These are phyloP conservation scores for Leccinum truebloodii DNA, from an alignment of 768 basidiomycete species.

Conservation along the genomic window DNA sequence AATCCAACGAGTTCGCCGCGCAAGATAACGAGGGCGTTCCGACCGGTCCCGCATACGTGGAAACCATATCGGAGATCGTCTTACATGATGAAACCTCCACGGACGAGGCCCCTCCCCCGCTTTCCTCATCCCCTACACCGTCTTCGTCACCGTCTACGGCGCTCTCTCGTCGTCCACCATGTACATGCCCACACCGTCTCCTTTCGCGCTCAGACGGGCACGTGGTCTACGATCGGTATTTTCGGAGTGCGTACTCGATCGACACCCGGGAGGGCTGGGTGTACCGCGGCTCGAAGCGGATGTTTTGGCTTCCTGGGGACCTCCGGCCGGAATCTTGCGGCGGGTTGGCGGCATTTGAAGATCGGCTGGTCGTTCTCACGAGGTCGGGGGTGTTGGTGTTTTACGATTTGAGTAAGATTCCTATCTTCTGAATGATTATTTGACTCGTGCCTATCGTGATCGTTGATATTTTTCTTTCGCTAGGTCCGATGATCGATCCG, in stretches of 20 bases:
- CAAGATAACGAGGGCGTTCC: neutral
- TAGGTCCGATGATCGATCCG: conserved; percentile 1
- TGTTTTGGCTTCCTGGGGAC: conserved; percentile 22
- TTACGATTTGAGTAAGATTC: conserved; percentile 19
- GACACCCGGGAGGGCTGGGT: conserved; percentile 18
- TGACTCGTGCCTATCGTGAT: neutral
- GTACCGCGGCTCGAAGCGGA: conserved; percentile 11
- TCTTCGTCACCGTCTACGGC: neutral
- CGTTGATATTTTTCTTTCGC: neutral
- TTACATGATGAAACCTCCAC: neutral
- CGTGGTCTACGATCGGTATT: conserved; percentile 15
- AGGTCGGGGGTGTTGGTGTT: conserved; percentile 1
- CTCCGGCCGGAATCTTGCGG: conserved; percentile 11
- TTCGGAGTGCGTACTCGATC: conserved; percentile 17
- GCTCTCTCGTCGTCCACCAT: neutral
- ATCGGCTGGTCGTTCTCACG: conserved; percentile 12
- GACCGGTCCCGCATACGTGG: neutral
- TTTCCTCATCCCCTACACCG: neutral
- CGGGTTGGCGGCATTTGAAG: conserved; percentile 11
- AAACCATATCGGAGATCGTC: neutral
- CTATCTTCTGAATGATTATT: neutral
- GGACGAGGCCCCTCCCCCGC: neutral
- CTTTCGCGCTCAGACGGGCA: conserved; percentile 14
- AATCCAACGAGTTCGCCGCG: neutral
- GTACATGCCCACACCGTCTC: conserved; percentile 10